Conservation (phyloP, 768 basidiomycete genomes). For the Tulasnella sp. region DNA sequence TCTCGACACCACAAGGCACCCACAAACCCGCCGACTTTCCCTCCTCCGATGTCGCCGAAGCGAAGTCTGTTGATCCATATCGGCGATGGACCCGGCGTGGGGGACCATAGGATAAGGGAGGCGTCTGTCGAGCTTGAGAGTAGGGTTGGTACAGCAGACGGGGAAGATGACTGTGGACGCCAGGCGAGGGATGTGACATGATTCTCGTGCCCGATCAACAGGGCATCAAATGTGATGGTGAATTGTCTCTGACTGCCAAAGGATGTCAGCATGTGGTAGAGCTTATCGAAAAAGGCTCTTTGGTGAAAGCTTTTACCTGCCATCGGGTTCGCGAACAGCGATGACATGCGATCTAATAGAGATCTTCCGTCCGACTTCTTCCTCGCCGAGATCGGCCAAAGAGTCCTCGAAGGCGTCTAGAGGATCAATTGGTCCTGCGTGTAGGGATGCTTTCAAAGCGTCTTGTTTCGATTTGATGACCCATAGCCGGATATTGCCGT, state of each 20-base stretch:
- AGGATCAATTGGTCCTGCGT: constrained; percentile 43
- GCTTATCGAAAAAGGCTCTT: no score
- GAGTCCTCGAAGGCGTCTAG: constrained; percentile 83
- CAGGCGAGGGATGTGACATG: constrained; percentile 83
- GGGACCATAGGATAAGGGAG: constrained; percentile 82
- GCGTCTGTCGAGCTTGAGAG: constrained; percentile 94
- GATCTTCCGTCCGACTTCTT: constrained; percentile 75
- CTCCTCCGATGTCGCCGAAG: constrained; percentile 88
- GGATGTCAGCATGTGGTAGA: background rate
- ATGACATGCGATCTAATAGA: constrained; percentile 31
- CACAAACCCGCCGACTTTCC: constrained; percentile 80
- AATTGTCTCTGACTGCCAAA: constrained; percentile 40
- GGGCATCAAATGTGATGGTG: constrained; percentile 82
- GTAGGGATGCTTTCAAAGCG: constrained; percentile 28
- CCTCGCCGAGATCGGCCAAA: constrained; percentile 54
- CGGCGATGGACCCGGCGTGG: constrained; percentile 37
- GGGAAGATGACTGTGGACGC: constrained; percentile 36
- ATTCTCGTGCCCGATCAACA: constrained; percentile 92
- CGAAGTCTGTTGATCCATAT: constrained; percentile 87
- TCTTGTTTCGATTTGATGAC: constrained; percentile 46
- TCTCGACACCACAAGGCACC: constrained; percentile 70
- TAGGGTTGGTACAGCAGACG: constrained; percentile 38
- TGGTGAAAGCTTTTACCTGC: constrained; percentile 30
- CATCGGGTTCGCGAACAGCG: constrained; percentile 17
- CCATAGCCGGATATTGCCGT: constrained; percentile 90